Conservation (phyloP, 2,329 filamentous ascomycete genomes). For the Cordyceps tenuipes region DNA sequence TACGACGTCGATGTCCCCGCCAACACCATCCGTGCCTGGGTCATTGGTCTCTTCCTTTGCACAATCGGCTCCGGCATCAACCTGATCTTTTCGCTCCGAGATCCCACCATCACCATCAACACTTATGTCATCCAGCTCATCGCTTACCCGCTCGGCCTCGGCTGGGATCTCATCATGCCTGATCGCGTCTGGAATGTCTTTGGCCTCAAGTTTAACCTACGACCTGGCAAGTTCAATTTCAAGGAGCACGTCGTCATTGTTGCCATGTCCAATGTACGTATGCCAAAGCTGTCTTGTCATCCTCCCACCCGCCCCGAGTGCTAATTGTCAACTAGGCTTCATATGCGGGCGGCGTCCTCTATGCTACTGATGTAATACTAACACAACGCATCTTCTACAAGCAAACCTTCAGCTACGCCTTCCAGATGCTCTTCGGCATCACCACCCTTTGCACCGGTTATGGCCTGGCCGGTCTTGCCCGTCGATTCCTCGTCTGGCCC, state of each 20-base stretch:
- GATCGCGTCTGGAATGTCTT: slow-evolving; percentile 42
- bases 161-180: slow-evolving; percentile 48
- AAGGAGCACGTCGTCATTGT: slow-evolving; percentile 56
- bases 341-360: slow-evolving; percentile 49
- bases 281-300: background rate
- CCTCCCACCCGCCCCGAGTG: slow-evolving; percentile 10
- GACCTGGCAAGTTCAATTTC: slow-evolving; percentile 50
- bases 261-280: slow-evolving; percentile 54
- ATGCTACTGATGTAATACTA: slow-evolving; percentile 42
- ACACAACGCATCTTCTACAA: slow-evolving; percentile 49
- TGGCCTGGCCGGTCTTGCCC: slow-evolving; percentile 45
- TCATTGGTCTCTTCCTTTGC: slow-evolving; percentile 51
- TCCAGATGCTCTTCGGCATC: slow-evolving; percentile 45
- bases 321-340: slow-evolving; percentile 34
- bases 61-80: slow-evolving; percentile 55
- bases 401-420: slow-evolving; percentile 46
- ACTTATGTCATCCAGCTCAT: slow-evolving; percentile 56
- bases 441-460: slow-evolving; percentile 50
- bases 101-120: slow-evolving; percentile 50
- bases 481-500: slow-evolving; percentile 45
- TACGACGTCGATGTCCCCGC: slow-evolving; percentile 56
- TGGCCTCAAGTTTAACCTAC: slow-evolving; percentile 47
- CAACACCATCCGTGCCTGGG: slow-evolving; percentile 58
- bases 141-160: slow-evolving; percentile 49
- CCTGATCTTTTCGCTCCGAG: slow-evolving; percentile 51